Conservation (phyloP, 2,329 filamentous ascomycete genomes). For the Phaeoacremonium minimum region DNA sequence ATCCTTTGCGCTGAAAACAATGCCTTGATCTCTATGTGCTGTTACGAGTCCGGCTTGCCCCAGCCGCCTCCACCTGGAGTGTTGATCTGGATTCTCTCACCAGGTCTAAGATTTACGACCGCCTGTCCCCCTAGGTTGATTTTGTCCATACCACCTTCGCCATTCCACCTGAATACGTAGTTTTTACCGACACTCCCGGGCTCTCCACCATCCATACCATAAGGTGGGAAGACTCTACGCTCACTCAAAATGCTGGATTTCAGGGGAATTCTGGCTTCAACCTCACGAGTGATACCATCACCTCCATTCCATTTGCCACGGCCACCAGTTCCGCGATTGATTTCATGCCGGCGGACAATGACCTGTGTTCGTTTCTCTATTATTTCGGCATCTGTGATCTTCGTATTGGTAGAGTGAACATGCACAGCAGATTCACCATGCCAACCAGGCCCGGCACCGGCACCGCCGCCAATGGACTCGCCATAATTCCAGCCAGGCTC, state of each 20-base stretch:
- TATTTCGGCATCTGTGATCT: slow-evolving; percentile 21
- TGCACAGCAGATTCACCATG: slow-evolving; percentile 19
- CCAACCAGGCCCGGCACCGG: slow-evolving; percentile 20
- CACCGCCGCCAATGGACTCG: slow-evolving; percentile 24
- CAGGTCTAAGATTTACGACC: slow-evolving; percentile 21
- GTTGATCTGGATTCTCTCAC: slow-evolving; percentile 28
- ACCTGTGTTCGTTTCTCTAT: slow-evolving; percentile 28
- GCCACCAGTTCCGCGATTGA: slow-evolving; percentile 21
- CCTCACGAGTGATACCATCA: slow-evolving; percentile 23
- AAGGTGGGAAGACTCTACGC: slow-evolving; percentile 23
- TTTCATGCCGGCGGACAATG: slow-evolving; percentile 19
- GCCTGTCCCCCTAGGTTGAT: slow-evolving; percentile 26
- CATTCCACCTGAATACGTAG: slow-evolving; percentile 20
- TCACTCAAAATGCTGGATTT: slow-evolving; percentile 30
- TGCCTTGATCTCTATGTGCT: too few relatives aligned
- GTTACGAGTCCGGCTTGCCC: slow-evolving; percentile 4
- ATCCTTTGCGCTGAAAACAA: too few relatives aligned
- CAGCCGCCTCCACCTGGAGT: slow-evolving; percentile 28
- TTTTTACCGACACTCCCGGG: slow-evolving; percentile 19
- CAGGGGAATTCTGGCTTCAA: slow-evolving; percentile 24
- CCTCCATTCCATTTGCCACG: slow-evolving; percentile 21
- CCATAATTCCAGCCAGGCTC: slow-evolving; percentile 19
- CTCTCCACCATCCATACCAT: slow-evolving; percentile 25
- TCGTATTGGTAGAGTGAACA: slow-evolving; percentile 22
- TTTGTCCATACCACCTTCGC: slow-evolving; percentile 16